These are phyloP conservation scores for Triticum monococcum DNA, from an alignment of 176 grass and related monocot species.

Conservation along the genomic window DNA sequence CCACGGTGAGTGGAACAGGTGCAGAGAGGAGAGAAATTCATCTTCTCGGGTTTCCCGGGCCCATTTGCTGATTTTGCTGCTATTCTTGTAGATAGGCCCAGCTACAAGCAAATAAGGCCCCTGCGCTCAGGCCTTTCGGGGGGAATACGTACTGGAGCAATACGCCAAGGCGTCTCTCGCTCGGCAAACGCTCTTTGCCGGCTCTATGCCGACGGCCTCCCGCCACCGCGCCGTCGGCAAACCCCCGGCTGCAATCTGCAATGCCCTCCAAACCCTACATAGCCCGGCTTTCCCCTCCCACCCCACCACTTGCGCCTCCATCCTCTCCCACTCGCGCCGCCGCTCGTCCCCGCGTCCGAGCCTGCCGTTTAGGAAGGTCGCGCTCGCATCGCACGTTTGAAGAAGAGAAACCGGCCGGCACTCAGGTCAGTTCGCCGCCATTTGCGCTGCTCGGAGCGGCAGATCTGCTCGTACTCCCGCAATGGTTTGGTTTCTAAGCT, in stretches of 20 bases:
- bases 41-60: no score
- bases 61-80: no score
- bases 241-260: not conserved
- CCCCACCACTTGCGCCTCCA: not conserved
- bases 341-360: not conserved
- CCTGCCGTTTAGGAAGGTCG: not conserved
- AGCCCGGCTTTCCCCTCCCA: not conserved
- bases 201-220: not conserved
- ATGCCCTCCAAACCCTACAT: not conserved
- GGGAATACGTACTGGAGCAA: not conserved
- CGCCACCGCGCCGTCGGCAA: not conserved
- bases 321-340: not conserved
- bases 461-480: not conserved
- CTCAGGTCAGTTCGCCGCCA: not conserved
- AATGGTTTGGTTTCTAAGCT: not conserved
- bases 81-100: no score
- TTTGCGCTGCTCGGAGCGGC: not conserved
- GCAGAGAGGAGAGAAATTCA: no score
- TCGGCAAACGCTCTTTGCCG: not conserved
- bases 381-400: not conserved
- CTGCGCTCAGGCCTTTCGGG: not conserved
- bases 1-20: no score
- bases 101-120: not conserved
- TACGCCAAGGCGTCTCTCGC: not conserved
- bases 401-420: not conserved